Evolutionary conservation across 2,329 filamentous ascomycete genomes (phyloP).

Genomic region (Aspergillus sp.): DNA sequence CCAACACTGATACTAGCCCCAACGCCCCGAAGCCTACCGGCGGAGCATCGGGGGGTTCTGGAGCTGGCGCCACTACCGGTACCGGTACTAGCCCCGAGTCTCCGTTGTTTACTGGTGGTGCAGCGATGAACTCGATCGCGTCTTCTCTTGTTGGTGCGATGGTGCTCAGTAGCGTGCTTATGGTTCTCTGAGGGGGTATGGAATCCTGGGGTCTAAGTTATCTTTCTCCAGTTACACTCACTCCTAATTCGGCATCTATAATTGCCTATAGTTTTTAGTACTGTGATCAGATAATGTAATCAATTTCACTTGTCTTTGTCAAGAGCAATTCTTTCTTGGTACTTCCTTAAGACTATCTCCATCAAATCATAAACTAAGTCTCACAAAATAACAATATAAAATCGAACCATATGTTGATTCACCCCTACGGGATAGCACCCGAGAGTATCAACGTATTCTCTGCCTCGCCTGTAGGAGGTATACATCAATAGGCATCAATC

Average conservation of each 20-base stretch:
- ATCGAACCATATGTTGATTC: no score
- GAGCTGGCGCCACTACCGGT: background rate
- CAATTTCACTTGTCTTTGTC: background rate
- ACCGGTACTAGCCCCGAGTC: slow-evolving; percentile 1
- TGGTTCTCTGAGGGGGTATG: slow-evolving; percentile 14
- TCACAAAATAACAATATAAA: background rate
- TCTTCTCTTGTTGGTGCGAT: slow-evolving; percentile 13
- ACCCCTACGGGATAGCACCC: no score
- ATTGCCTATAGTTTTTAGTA: background rate
- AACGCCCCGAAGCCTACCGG: background rate
- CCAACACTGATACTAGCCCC: background rate
- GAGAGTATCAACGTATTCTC: no score
- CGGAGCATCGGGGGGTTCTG: background rate
- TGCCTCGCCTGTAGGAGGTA: no score
- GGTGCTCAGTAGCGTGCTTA: slow-evolving; percentile 14
- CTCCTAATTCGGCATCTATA: background rate
- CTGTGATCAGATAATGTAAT: background rate
- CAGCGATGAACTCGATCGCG: slow-evolving; percentile 10
- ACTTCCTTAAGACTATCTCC: background rate
- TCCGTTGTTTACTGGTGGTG: slow-evolving; percentile 14
- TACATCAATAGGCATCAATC: no score
- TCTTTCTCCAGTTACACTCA: background rate
- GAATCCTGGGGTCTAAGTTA: background rate
- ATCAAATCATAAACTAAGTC: background rate
- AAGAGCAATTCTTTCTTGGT: background rate